Conservation (phyloP, 495 filamentous ascomycete genomes). For the Daldinia loculata region DNA sequence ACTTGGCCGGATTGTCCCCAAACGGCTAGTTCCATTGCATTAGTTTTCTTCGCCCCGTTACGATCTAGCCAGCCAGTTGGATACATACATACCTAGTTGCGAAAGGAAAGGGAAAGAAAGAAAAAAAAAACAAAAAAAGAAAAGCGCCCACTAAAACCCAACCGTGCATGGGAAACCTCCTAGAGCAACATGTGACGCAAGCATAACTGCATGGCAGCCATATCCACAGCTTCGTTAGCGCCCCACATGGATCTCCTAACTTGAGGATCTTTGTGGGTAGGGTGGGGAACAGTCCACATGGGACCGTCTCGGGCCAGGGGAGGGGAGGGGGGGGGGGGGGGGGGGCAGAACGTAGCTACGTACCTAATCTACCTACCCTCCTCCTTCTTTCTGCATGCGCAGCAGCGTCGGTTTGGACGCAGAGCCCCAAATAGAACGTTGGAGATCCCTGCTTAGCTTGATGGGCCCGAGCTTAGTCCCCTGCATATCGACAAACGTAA, state of each 20-base stretch:
- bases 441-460: constrained; percentile 36
- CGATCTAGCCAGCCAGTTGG: constrained; percentile 18
- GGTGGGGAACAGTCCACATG: constrained; percentile 34
- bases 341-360: too few species aligned
- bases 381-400: constrained; percentile 10
- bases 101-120: background rate
- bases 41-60: background rate
- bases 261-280: constrained; percentile 35
- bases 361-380: background rate
- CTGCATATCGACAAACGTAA: constrained; percentile 42
- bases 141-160: constrained; percentile 20
- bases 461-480: constrained; percentile 36
- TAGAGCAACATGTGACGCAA: constrained; percentile 42
- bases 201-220: constrained; percentile 36
- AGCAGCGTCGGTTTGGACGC: constrained; percentile 34
- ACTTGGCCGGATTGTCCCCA: background rate
- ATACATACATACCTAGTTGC: background rate
- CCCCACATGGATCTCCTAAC: constrained; percentile 40
- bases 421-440: constrained; percentile 45
- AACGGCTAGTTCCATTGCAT: background rate
- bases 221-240: constrained; percentile 32
- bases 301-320: constrained; percentile 37
- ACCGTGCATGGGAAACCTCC: constrained; percentile 28
- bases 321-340: background rate
- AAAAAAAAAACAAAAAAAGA: constrained; percentile 7